Percentiles rank a stretch among this genome's conserved stretches.
These are phyloP conservation scores for Cryphonectria parasitica DNA, from an alignment of 2,329 filamentous ascomycete species.

Conservation along the genomic window DNA sequence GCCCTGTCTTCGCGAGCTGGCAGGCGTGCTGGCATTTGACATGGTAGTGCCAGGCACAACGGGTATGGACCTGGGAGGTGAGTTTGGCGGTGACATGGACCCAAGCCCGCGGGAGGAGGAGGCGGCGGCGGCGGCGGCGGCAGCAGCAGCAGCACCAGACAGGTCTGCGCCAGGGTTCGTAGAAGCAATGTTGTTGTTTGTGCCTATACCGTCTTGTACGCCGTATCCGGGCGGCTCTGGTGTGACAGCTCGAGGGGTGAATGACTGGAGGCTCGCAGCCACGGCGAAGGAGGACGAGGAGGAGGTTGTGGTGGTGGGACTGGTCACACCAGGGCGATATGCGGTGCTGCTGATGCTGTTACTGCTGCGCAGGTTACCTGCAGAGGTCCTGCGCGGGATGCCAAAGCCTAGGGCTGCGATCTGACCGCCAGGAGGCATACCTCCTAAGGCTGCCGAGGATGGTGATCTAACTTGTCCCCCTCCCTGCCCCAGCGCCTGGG, in stretches of 20 bases:
- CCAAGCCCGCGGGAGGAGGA: slow-evolving; percentile 36
- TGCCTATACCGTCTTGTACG: slow-evolving; percentile 34
- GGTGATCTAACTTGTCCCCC: slow-evolving; percentile 12
- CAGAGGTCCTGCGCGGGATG: slow-evolving; percentile 33
- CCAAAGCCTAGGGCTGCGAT: slow-evolving; percentile 6
- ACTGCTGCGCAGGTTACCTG: slow-evolving; percentile 33
- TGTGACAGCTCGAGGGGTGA: slow-evolving; percentile 64
- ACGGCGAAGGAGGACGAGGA: background rate
- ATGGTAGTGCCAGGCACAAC: slow-evolving; percentile 43
- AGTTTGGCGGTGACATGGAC: slow-evolving; percentile 48
- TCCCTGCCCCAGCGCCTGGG: slow-evolving; percentile 17
- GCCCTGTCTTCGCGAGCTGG: slow-evolving; percentile 49
- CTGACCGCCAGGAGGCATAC: slow-evolving; percentile 19
- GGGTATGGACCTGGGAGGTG: slow-evolving; percentile 50
- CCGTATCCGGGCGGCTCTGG: slow-evolving; percentile 57
- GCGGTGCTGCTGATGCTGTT: slow-evolving; percentile 19
- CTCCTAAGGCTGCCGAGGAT: slow-evolving; percentile 15
- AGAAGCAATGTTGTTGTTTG: slow-evolving; percentile 21
- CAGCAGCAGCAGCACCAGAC: slow-evolving; percentile 12
- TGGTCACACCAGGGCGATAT: slow-evolving; percentile 35
- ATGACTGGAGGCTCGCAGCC: slow-evolving; percentile 13
- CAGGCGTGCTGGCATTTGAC: slow-evolving; percentile 34
- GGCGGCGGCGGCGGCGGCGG: slow-evolving; percentile 31
- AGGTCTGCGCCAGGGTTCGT: slow-evolving; percentile 20
- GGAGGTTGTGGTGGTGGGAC: slow-evolving; percentile 16